Conservation (phyloP, 768 basidiomycete species). For the Filobasidium wieringae region DNA sequence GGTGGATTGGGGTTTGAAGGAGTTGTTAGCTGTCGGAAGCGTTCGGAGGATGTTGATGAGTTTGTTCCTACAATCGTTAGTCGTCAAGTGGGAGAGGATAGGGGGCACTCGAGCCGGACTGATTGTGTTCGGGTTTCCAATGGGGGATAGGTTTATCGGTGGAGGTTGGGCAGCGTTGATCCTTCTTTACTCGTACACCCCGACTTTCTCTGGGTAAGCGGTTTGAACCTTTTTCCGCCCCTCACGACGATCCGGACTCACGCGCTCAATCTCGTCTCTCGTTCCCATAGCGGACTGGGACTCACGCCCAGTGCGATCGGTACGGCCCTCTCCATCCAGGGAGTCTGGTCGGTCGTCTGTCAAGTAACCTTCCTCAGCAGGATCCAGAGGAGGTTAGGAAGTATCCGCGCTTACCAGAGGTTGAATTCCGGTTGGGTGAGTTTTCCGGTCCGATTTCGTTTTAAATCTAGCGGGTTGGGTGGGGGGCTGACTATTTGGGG, state of each 20-base stretch:
- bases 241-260: not conserved
- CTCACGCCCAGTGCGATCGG: constrained; percentile 36
- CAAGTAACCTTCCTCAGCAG: constrained; percentile 30
- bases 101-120: not conserved
- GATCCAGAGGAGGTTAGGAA: constrained; percentile 25
- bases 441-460: not conserved
- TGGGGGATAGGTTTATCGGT: constrained; percentile 23
- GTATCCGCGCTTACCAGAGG: constrained; percentile 26
- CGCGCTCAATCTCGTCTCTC: too few relatives aligned
- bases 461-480: too few relatives aligned
- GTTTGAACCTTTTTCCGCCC: not conserved
- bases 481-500: not conserved
- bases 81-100: not conserved
- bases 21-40: constrained; percentile 23
- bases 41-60: constrained; percentile 28
- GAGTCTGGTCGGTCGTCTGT: constrained; percentile 31
- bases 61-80: constrained; percentile 32
- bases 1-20: constrained; percentile 30
- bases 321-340: constrained; percentile 30
- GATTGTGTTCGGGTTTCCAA: not conserved
- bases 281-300: constrained; percentile 26
- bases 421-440: constrained; percentile 28
- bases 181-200: constrained; percentile 32
- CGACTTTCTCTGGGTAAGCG: constrained; percentile 30
- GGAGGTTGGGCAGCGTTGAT: constrained; percentile 33